A percentile compares a stretch with the other conserved stretches of the same genome.
Evolutionary conservation across 2,329 filamentous ascomycete species (phyloP).

Genomic region (Fusarium musae): DNA sequence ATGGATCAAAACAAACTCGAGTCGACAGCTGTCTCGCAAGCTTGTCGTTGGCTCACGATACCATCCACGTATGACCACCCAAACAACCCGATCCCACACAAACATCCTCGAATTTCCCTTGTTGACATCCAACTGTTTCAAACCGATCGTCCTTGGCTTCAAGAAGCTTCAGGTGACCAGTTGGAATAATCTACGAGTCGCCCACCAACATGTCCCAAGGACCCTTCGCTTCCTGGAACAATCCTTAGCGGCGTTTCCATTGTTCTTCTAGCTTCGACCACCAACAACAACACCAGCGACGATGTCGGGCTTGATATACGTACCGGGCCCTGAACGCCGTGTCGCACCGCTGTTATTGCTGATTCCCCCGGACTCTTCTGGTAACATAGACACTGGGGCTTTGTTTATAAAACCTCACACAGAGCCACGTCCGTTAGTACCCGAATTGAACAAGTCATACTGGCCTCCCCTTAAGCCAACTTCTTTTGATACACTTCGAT

Average conservation of each 20-base stretch:
- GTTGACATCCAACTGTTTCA: neutral
- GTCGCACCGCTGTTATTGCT: neutral
- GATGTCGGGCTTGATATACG: neutral
- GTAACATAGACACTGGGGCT: neutral
- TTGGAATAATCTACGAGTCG: neutral
- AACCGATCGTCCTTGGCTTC: rapidly evolving
- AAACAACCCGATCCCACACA: neutral
- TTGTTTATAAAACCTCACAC: conserved; percentile 7
- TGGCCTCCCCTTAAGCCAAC: too few species aligned
- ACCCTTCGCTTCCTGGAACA: neutral
- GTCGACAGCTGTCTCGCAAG: neutral
- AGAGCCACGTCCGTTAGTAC: neutral
- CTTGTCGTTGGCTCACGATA: neutral
- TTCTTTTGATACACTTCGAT: neutral
- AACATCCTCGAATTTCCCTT: neutral
- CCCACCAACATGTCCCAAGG: neutral
- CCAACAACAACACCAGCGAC: neutral
- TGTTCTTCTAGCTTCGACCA: conserved; percentile 3
- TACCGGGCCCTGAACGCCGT: neutral
- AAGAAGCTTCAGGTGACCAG: neutral
- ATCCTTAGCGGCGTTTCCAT: conserved; percentile 22
- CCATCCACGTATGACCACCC: neutral
- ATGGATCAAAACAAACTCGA: neutral
- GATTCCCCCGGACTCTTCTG: neutral
- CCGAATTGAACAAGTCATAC: neutral